These are phyloP conservation scores for Dipodascus albidus DNA, from an alignment of 805 yeast species.

Conservation along the genomic window DNA sequence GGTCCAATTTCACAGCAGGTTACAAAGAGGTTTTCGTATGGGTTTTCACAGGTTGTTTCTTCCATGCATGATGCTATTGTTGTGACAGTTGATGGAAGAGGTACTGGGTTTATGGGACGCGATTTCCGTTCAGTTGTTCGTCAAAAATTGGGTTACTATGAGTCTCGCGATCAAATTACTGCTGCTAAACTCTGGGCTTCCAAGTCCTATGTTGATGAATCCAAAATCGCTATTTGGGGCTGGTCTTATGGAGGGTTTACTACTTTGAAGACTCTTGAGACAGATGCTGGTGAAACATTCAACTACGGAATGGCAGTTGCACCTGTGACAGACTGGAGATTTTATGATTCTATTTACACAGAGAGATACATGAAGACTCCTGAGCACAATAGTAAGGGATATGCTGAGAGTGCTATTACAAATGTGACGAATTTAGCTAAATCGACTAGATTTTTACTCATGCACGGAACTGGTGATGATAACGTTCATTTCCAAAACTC, in stretches of 20 bases:
- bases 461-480: slow-evolving; percentile 98
- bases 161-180: slow-evolving; percentile 74
- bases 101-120: slow-evolving; percentile 84
- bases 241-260: slow-evolving; percentile 97
- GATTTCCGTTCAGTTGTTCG: slow-evolving; percentile 69
- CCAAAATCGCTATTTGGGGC: slow-evolving; percentile 83
- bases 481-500: slow-evolving; percentile 93
- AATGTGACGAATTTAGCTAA: slow-evolving; percentile 44
- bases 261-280: slow-evolving; percentile 81
- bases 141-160: slow-evolving; percentile 70
- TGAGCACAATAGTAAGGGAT: slow-evolving; percentile 49
- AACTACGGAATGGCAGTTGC: slow-evolving; percentile 92
- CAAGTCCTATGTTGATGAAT: slow-evolving; percentile 52
- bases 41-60: slow-evolving; percentile 67
- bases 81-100: slow-evolving; percentile 93
- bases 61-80: slow-evolving; percentile 73
- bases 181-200: slow-evolving; percentile 68
- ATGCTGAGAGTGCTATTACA: slow-evolving; percentile 43
- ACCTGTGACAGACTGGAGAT: slow-evolving; percentile 90
- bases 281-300: slow-evolving; percentile 64
- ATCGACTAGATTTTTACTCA: slow-evolving; percentile 59
- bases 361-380: slow-evolving; percentile 93
- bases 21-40: slow-evolving; percentile 42
- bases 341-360: slow-evolving; percentile 88
- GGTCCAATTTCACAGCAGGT: slow-evolving; percentile 94